Evolutionary conservation across 345 rosid species (phyloP), one percentile per base, ranked within the genome.

Genomic region (Hirschfeldia incana): DNA sequence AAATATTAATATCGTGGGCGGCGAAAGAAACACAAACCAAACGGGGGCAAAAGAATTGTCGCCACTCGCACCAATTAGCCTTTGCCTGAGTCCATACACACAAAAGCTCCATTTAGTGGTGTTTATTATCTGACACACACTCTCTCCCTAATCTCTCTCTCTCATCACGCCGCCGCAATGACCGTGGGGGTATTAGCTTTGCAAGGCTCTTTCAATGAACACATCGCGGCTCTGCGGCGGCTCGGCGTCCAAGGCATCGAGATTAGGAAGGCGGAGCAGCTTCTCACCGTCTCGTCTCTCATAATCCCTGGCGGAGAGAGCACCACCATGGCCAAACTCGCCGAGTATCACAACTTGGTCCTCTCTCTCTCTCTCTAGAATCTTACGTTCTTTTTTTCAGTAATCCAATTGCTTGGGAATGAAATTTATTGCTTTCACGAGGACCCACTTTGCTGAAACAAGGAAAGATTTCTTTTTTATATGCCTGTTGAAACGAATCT

Each of bases 291-390:
- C 63, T 82, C 83, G 63, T 95, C 97, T 36, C 92, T 95, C 62
- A 95, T 95, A 75, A 95, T 95, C 63, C 99, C 98, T 36, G 99
- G 99, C 1, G 99, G 99, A 33, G 99, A 95, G 83, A 95, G 98
- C 88, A 95, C 98, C 83, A 91, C 98, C 81, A 95, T 95, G 99
- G 97, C 99, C 77, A 95, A 91, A 81, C 99, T 95, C 74, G 98
- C 99, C 13, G 87, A 90, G 79, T 90, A 73, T 73, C 96, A 95
- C 73, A 91, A 91, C 76, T 88, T 95, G 91, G 97, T 92, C 15
- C 5, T 9, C 17, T 53, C 98, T 74, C 76, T 30, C 49, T 59
- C 60, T 75, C 12, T 32, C 46, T 29, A n/a, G 8, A 26, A 36
- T 70, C 49, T 55, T 17, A n/a, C 3, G 57, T 59, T 4, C 0